phyloP scores from a whole-genome alignment of 139 green algal genomes.

The Chlorella sp. region DNA sequence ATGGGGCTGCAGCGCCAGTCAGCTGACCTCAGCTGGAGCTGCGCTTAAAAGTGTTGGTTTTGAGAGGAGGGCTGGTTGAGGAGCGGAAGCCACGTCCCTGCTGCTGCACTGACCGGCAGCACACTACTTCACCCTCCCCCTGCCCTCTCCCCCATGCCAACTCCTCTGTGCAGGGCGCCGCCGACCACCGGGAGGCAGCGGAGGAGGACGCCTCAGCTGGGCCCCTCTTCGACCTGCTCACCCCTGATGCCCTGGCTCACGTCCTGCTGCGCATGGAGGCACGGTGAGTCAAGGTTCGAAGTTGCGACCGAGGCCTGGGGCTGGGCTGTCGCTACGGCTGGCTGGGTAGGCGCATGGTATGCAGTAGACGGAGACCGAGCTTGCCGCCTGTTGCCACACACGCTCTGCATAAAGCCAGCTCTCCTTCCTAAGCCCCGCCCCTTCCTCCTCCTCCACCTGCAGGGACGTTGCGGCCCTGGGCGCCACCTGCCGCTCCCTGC shows the following conservation, averaged over 20 bases:
- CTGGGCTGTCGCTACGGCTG: no score
- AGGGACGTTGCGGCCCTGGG: slow-evolving; percentile 36
- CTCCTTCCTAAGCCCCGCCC: no score
- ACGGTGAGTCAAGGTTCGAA: background rate
- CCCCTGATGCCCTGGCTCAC: background rate
- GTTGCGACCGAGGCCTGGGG: no score
- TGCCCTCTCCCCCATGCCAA: background rate
- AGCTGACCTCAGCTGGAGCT: no score
- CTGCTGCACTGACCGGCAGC: background rate
- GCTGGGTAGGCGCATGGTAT: no score
- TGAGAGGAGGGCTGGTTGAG: no score
- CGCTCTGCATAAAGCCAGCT: no score
- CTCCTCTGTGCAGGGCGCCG: background rate
- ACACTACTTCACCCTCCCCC: background rate
- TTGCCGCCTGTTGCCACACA: no score
- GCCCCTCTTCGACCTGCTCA: background rate
- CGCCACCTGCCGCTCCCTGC: slow-evolving; percentile 37
- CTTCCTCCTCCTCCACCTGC: background rate
- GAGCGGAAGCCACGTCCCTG: background rate
- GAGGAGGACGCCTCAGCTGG: background rate
- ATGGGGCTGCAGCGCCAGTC: no score
- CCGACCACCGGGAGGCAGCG: background rate
- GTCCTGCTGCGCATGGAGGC: slow-evolving; percentile 6
- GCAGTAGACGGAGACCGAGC: no score
- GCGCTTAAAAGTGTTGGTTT: no score